Percentiles rank a stretch among this genome's conserved stretches.
These are phyloP conservation scores for Solanum hybrid DNA, from an alignment of 305 asterid genomes.

Conservation along the genomic window DNA sequence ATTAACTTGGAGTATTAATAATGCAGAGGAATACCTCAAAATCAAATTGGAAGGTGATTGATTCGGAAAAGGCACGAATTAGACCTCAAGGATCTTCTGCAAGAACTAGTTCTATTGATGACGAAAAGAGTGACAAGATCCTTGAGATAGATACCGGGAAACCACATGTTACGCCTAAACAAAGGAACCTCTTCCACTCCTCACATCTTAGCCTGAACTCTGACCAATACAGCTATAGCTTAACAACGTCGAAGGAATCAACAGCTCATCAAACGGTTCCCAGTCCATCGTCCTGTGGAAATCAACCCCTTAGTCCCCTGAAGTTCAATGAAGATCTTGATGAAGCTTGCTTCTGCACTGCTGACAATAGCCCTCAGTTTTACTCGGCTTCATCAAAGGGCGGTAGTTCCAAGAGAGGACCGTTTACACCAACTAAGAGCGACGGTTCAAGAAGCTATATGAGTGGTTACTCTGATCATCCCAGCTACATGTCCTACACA, in stretches of 20 bases:
- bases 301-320: constrained; percentile 40
- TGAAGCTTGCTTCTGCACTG: constrained; percentile 43
- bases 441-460: constrained; percentile 59
- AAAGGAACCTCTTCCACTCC: constrained; percentile 42
- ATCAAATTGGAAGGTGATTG: constrained; percentile 20
- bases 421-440: constrained; percentile 61
- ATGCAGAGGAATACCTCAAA: constrained; percentile 46
- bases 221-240: constrained; percentile 49
- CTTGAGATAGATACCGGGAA: constrained; percentile 49
- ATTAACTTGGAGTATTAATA: not conserved
- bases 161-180: constrained; percentile 17
- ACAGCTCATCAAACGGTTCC: constrained; percentile 32
- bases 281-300: constrained; percentile 51
- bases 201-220: constrained; percentile 48
- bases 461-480: constrained; percentile 55
- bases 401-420: constrained; percentile 31
- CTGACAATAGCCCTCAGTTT: constrained; percentile 47
- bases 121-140: constrained; percentile 42
- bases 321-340: constrained; percentile 24
- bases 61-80: constrained; percentile 20
- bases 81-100: constrained; percentile 16
- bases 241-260: constrained; percentile 51
- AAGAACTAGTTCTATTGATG: constrained; percentile 16
- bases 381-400: constrained; percentile 44
- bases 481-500: constrained; percentile 73